Percentiles rank a stretch among this genome's conserved stretches.
Conservation (phyloP, 2,329 filamentous ascomycete species). For the Anthostomella pinea region DNA sequence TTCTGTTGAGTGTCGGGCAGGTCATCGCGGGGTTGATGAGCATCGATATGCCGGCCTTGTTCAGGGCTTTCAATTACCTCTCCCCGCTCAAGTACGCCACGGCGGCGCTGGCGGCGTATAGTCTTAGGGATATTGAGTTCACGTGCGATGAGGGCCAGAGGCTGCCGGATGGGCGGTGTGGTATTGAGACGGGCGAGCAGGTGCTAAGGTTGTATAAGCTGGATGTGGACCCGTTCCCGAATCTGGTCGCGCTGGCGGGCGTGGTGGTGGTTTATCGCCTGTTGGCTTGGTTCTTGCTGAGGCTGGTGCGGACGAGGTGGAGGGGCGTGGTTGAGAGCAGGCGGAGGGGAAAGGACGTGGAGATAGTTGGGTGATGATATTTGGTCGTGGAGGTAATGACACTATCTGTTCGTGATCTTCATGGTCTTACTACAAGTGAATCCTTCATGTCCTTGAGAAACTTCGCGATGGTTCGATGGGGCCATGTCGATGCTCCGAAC, state of each 20-base stretch:
- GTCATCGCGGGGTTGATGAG: constrained; percentile 70
- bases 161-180: constrained; percentile 59
- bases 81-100: constrained; percentile 69
- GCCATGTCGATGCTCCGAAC: no score
- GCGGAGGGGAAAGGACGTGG: constrained; percentile 6
- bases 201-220: constrained; percentile 67
- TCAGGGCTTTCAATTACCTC: constrained; percentile 68
- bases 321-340: constrained; percentile 28
- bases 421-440: no score
- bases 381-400: no score
- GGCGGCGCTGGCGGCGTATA: constrained; percentile 64
- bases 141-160: constrained; percentile 60
- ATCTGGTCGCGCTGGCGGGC: constrained; percentile 61
- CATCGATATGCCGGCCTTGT: constrained; percentile 64
- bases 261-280: constrained; percentile 64
- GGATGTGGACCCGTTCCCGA: constrained; percentile 57
- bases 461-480: no score
- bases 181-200: constrained; percentile 63
- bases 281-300: constrained; percentile 58
- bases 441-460: no score
- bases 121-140: constrained; percentile 59
- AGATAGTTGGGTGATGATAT: no score
- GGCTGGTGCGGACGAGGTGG: constrained; percentile 53
- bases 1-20: constrained; percentile 67
- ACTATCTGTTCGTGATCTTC: no score